Conservation (phyloP, 371 early-diverging fungal species). For the Lichtheimia ramosa region DNA sequence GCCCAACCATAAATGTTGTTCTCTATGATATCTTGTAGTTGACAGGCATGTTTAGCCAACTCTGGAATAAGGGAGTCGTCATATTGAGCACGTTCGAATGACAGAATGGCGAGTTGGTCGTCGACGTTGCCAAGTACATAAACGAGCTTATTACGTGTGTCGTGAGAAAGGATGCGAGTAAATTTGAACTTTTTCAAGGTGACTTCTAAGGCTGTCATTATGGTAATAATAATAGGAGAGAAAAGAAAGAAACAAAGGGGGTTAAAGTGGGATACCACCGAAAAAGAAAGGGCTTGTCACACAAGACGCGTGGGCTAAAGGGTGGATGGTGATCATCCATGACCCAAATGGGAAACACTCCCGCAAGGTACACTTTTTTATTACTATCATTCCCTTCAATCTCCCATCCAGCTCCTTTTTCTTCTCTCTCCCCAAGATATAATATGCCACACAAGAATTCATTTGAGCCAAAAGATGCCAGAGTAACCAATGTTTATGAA, state of each 20-base stretch:
- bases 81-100: constrained; percentile 59
- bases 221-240: constrained; percentile 4
- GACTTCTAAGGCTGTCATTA: constrained; percentile 4
- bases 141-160: constrained; percentile 36
- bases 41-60: constrained; percentile 28
- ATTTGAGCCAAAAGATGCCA: constrained; percentile 28
- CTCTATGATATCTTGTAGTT: constrained; percentile 31
- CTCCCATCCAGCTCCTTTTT: constrained; percentile 8
- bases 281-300: background rate
- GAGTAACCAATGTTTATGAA: constrained; percentile 19
- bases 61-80: constrained; percentile 27
- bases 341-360: constrained; percentile 1
- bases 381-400: constrained; percentile 3
- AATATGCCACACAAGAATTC: constrained; percentile 19
- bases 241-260: background rate
- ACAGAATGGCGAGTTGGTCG: constrained; percentile 29
- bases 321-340: no score
- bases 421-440: background rate
- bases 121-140: constrained; percentile 33
- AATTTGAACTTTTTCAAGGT: constrained; percentile 26
- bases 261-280: background rate
- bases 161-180: constrained; percentile 36
- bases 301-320: background rate
- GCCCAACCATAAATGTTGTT: constrained; percentile 72
- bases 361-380: background rate